Percentiles rank a stretch among this genome's conserved stretches.
Conservation (phyloP, 805 yeast species). For the Naumovozyma castellii region DNA sequence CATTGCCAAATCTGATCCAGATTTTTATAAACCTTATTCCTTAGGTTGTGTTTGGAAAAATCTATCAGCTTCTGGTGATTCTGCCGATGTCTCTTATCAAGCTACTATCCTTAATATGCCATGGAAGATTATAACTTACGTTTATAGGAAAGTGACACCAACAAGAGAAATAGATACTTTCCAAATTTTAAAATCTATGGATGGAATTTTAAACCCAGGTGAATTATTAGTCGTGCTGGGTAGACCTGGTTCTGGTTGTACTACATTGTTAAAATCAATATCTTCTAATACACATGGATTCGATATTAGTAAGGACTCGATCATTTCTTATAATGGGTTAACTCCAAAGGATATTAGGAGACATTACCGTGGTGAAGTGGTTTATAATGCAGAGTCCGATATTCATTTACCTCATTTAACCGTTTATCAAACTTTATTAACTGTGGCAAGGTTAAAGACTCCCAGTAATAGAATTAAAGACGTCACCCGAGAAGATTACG, state of each 20-base stretch:
- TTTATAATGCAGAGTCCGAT: conserved; percentile 62
- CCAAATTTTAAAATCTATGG: conserved; percentile 56
- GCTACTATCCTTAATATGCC: conserved; percentile 43
- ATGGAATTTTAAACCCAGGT: conserved; percentile 52
- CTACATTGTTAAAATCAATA: conserved; percentile 54
- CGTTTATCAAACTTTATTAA: conserved; percentile 55
- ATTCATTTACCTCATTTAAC: conserved; percentile 59
- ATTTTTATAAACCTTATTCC: conserved; percentile 51
- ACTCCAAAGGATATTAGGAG: conserved; percentile 39
- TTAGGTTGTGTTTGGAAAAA: conserved; percentile 52
- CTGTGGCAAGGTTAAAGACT: conserved; percentile 53
- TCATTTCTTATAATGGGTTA: conserved; percentile 47
- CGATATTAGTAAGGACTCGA: conserved; percentile 37
- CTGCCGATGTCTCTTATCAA: conserved; percentile 61
- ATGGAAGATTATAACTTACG: conserved; percentile 45
- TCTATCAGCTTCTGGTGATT: conserved; percentile 54
- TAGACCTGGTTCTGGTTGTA: conserved; percentile 70
- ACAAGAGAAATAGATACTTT: conserved; percentile 29
- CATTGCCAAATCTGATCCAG: conserved; percentile 44
- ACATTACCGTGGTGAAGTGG: conserved; percentile 58
- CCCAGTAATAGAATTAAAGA: conserved; percentile 55
- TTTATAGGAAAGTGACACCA: conserved; percentile 17
- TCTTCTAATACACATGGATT: conserved; percentile 54
- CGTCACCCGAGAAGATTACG: conserved; percentile 45
- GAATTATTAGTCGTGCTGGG: conserved; percentile 62